Evolutionary conservation across 495 filamentous ascomycete genomes (phyloP).

Genomic region (Podospora pseudocomata): DNA sequence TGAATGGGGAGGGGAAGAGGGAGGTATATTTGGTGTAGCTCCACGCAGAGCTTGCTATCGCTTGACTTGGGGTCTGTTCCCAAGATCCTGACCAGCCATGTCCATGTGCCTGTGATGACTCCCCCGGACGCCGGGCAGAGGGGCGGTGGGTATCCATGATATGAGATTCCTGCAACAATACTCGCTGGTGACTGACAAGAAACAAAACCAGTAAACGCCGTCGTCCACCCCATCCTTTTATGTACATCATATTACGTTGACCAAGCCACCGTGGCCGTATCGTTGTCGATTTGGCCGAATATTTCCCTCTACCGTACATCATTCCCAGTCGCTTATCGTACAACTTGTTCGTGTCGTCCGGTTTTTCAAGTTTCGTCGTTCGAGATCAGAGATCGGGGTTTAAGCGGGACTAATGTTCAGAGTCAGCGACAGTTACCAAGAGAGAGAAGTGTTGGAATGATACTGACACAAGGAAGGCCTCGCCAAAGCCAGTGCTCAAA

Average conservation of each 20-base stretch:
- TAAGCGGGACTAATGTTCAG: not conserved
- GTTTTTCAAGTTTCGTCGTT: not conserved
- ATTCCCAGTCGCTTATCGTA: not conserved
- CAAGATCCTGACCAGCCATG: too few relatives aligned
- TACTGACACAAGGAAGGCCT: constrained; percentile 36
- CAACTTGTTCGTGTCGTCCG: not conserved
- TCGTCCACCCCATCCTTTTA: not conserved
- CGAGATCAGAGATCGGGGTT: not conserved
- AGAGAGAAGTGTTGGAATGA: not conserved
- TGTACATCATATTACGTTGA: not conserved
- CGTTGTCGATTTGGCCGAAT: not conserved
- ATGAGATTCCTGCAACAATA: not conserved
- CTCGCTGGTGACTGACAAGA: not conserved
- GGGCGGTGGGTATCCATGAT: not conserved
- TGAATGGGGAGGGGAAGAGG: not conserved
- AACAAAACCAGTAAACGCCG: not conserved
- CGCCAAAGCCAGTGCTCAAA: constrained; percentile 68
- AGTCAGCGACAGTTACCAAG: not conserved
- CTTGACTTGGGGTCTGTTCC: too few relatives aligned
- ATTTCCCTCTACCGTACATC: not conserved
- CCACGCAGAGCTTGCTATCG: not conserved
- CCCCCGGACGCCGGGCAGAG: not conserved
- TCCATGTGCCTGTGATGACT: not conserved
- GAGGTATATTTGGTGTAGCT: constrained; percentile 7
- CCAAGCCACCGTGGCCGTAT: not conserved